phyloP scores from a whole-genome alignment of 495 filamentous ascomycete species.

The Staphylotrichum longicolle region DNA sequence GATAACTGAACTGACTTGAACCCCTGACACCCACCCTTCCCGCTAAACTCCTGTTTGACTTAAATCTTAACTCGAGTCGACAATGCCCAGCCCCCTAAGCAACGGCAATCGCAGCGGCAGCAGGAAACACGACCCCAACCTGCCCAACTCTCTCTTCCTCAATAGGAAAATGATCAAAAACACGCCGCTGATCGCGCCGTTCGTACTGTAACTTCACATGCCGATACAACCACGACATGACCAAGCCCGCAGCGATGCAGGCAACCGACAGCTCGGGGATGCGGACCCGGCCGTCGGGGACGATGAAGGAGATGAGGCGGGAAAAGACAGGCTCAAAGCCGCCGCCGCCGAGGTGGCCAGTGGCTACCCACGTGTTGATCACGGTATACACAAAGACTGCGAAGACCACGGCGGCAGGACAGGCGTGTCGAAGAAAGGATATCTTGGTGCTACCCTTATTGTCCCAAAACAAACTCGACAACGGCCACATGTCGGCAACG shows the following conservation, averaged over 20 bases:
- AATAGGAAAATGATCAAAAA: no score
- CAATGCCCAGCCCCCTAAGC: no score
- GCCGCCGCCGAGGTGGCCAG: neutral
- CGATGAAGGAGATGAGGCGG: neutral
- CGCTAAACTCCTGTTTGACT: no score
- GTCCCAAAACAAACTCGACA: neutral
- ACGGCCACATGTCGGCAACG: no score
- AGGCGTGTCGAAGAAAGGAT: neutral
- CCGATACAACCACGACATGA: slow-evolving; percentile 18
- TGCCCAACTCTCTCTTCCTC: no score
- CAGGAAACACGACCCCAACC: no score
- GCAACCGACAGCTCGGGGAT: slow-evolving; percentile 14
- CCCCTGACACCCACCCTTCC: no score
- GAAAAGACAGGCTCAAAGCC: neutral
- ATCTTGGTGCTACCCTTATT: neutral
- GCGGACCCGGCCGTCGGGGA: neutral
- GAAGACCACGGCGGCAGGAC: neutral
- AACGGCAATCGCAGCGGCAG: no score
- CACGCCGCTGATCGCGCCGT: neutral
- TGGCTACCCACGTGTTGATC: neutral
- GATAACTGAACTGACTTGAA: no score
- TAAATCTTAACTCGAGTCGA: no score
- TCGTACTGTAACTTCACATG: slow-evolving; percentile 1
- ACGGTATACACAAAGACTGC: neutral
- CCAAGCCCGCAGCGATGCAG: slow-evolving; percentile 15